Evolutionary conservation across 768 basidiomycete genomes (phyloP), one percentile per base, ranked within the genome.

Genomic region (Suillus alpinus): DNA sequence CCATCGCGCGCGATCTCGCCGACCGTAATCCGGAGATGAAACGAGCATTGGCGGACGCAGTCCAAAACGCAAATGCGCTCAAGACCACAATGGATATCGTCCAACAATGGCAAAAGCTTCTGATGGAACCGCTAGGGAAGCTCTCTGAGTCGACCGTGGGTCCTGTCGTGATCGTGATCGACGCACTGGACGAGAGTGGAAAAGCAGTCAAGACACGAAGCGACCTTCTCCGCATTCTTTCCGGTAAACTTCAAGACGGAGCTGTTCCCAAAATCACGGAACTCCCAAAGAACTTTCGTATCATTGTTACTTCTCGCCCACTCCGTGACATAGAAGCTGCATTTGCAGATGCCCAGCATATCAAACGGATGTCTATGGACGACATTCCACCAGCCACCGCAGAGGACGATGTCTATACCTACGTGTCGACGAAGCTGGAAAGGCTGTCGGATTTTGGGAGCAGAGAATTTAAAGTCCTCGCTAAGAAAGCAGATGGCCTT

Each of bases 151-250:
- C 36, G 26, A 23, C 50, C 13, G 12, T 41, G 3, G 65, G 66
- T 10, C 70, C 68, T 39, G 58, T 71, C 10, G 47, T 70, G 18
- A 62, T 71, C 34, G 60, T 73, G 57, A 68, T 72, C 50, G 72
- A 73, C 50, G 71, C 59, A 16, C 32, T 71, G 32, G 66, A 68
- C 47, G 66, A 64, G 46, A 64, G 62, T 56, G 61, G 59, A 23
- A 52, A 44, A 44, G 10, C 59, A 13, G 41, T 34, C 14, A 39
- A 50, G 8, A 26, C 50, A 26, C 63, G 65, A 23, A 47, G 50
- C 10, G 26, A 34, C 8, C 60, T 71, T 49, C 66, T 74, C 20
- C 4, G 37, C 13, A 36, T 63, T 32, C 50, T 64, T 31, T 26
- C 62, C 2, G 23, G 46, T 13, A 52, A 47, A 47, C 23, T 47